Percentiles rank a stretch among this genome's conserved stretches.
phyloP scores from a whole-genome alignment of 2,329 filamentous ascomycete genomes.

The Domatiomyces catenatus region DNA sequence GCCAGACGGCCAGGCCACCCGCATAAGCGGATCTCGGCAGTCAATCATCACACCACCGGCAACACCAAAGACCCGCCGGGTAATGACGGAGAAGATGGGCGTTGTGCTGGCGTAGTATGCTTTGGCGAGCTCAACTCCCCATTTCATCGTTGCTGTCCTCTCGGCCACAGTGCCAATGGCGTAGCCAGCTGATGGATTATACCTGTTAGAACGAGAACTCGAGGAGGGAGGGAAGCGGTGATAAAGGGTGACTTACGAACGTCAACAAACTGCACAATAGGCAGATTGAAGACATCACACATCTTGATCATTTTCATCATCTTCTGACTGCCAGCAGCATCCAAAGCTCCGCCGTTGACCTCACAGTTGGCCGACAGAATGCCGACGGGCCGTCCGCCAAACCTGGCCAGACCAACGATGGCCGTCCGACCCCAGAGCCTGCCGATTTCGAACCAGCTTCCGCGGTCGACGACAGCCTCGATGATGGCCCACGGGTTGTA shows the following conservation, averaged over 20 bases:
- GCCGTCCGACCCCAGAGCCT: slow-evolving; percentile 46
- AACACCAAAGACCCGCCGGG: slow-evolving; percentile 46
- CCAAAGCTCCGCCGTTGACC: slow-evolving; percentile 45
- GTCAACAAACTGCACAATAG: slow-evolving; percentile 48
- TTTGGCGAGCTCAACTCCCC: slow-evolving; percentile 45
- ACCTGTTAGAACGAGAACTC: slow-evolving; percentile 1
- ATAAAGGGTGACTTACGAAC: slow-evolving; percentile 28
- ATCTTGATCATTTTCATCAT: slow-evolving; percentile 46
- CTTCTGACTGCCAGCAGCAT: slow-evolving; percentile 46
- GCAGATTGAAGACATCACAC: slow-evolving; percentile 50
- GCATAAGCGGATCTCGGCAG: slow-evolving; percentile 43
- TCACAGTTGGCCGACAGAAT: slow-evolving; percentile 47
- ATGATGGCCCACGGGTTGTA: slow-evolving; percentile 46
- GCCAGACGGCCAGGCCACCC: slow-evolving; percentile 49
- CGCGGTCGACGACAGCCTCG: slow-evolving; percentile 38
- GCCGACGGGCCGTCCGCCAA: slow-evolving; percentile 43
- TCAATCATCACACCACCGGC: slow-evolving; percentile 51
- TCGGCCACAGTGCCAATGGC: slow-evolving; percentile 50
- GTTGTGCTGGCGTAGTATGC: slow-evolving; percentile 48
- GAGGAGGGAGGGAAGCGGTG: background rate
- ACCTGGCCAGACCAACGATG: slow-evolving; percentile 44
- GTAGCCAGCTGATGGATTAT: slow-evolving; percentile 34
- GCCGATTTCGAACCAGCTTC: slow-evolving; percentile 50
- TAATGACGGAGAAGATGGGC: slow-evolving; percentile 49
- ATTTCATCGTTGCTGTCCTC: slow-evolving; percentile 48